Conservation (phyloP, 306 rosid genomes). For the Fragaria vesca region DNA sequence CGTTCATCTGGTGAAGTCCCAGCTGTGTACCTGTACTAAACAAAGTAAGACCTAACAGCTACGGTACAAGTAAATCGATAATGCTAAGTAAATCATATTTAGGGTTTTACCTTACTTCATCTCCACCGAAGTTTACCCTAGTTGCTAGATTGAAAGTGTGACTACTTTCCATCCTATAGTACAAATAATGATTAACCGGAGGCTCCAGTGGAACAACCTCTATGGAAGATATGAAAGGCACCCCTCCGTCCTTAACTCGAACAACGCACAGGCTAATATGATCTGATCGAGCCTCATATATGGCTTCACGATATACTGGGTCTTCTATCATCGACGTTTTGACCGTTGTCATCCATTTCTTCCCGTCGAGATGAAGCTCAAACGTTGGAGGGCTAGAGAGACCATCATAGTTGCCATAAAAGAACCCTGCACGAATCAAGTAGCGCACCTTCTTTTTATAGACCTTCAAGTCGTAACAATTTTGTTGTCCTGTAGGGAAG, state of each 20-base stretch:
- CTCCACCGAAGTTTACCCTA: conserved; percentile 12
- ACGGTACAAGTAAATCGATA: too few species aligned
- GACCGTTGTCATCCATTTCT: not conserved
- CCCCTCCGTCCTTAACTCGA: not conserved
- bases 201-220: conserved; percentile 6
- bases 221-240: conserved; percentile 16
- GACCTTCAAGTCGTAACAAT: not conserved
- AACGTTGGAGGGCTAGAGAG: conserved; percentile 6
- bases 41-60: too few species aligned
- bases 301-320: conserved; percentile 10
- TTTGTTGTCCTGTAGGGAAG: not conserved
- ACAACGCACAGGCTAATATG: not conserved
- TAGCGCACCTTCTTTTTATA: not conserved
- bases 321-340: conserved; percentile 8
- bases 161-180: not conserved
- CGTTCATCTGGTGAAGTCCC: too few species aligned
- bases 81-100: too few species aligned
- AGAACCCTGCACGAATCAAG: not conserved
- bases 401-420: conserved; percentile 16
- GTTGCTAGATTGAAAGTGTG: not conserved
- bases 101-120: not conserved
- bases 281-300: conserved; percentile 10
- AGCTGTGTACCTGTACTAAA: too few species aligned
- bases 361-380: not conserved
- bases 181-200: not conserved